Percentiles rank a stretch among this genome's conserved stretches.
Conservation (phyloP, 192 early-diverging fungal species). For the Pilobolus umbonatus region DNA sequence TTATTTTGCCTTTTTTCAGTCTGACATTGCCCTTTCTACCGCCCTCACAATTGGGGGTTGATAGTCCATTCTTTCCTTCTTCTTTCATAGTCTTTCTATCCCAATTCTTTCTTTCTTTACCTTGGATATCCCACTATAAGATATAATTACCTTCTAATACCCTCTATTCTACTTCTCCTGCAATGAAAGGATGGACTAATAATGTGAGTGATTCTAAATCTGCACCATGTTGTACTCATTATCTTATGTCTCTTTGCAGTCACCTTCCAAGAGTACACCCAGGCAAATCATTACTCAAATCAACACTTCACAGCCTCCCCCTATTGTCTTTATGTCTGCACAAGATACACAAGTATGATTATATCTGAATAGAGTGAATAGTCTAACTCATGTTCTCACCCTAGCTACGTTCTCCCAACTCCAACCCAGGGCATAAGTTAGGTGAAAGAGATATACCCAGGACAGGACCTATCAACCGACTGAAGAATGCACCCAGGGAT, state of each 20-base stretch:
- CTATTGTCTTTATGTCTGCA: neutral
- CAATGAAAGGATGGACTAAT: slow-evolving; percentile 30
- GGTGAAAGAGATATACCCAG: slow-evolving; percentile 21
- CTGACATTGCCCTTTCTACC: too few species aligned
- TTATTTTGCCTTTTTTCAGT: too few species aligned
- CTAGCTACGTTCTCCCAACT: slow-evolving; percentile 14
- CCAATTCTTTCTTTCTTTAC: too few species aligned
- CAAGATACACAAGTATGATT: neutral
- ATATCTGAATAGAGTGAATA: neutral
- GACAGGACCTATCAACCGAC: slow-evolving; percentile 38
- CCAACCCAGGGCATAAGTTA: neutral
- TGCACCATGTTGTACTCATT: neutral
- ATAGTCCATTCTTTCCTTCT: too few species aligned
- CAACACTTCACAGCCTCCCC: neutral
- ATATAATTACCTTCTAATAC: neutral
- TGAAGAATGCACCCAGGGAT: slow-evolving; percentile 60
- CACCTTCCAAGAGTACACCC: neutral
- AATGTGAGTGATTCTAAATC: slow-evolving; percentile 9
- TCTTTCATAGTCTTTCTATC: too few species aligned
- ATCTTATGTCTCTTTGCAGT: neutral
- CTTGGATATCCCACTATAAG: neutral
- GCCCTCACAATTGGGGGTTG: too few species aligned
- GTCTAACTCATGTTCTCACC: neutral
- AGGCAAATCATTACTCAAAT: neutral
- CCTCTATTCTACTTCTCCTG: neutral